phyloP scores from a whole-genome alignment of 441 rosid genomes.

The Populus trichocarpa region DNA sequence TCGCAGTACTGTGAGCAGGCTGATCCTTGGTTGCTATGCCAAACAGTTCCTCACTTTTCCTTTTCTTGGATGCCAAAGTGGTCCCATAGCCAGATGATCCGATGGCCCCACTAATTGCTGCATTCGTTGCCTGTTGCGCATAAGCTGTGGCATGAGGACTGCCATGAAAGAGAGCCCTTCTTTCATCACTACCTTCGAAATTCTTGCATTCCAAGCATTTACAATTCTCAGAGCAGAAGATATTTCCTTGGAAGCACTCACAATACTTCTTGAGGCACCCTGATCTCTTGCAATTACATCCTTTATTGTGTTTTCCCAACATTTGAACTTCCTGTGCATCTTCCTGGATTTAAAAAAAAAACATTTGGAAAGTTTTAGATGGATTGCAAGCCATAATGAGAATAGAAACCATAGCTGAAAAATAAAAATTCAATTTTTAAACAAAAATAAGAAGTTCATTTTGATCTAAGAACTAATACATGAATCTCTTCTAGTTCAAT shows the following conservation, averaged over 20 bases:
- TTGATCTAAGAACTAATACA: not conserved
- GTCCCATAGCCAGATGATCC: constrained; percentile 53
- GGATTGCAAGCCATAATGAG: not conserved
- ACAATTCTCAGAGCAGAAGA: constrained; percentile 92
- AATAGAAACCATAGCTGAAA: not conserved
- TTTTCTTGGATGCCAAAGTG: constrained; percentile 2
- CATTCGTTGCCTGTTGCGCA: constrained; percentile 50
- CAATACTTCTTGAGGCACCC: constrained; percentile 98
- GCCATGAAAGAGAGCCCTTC: constrained; percentile 67
- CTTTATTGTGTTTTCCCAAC: constrained; percentile 85
- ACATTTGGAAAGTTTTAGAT: not conserved
- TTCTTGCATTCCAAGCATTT: constrained; percentile 75
- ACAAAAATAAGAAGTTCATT: not conserved
- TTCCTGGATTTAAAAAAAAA: constrained; percentile 42
- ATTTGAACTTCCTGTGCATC: constrained; percentile 57
- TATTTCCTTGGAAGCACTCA: constrained; percentile 91
- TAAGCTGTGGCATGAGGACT: constrained; percentile 38
- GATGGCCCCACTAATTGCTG: constrained; percentile 45
- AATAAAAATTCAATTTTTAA: not conserved
- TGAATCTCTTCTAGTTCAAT: not conserved
- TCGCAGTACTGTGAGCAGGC: too few relatives aligned
- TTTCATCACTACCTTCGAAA: constrained; percentile 37
- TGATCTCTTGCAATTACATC: constrained; percentile 95
- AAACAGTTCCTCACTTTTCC: too few relatives aligned
- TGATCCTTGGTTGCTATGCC: too few relatives aligned